Evolutionary conservation across 23 red algal genomes (phyloP), one percentile per base, ranked within the genome.

Genomic region (Agarophyton chilense): DNA sequence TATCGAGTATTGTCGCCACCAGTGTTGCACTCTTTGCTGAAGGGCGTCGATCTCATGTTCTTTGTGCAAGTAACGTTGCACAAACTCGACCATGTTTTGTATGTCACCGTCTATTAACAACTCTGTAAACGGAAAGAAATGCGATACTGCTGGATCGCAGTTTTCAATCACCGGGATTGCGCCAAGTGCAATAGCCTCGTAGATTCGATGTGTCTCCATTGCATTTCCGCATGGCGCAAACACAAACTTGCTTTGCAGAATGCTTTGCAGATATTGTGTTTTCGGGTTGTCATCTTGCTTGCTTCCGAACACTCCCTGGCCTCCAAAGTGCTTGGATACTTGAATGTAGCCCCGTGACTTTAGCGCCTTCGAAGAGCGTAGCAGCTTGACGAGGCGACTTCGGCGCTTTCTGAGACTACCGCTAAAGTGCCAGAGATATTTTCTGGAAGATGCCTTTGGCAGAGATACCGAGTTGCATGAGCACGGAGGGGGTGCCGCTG

Each of bases 151-250:
- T 18, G 12, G 50, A 3, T 81, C 52, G 33, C 77, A 81, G 52
- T 81, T 81, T 40, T 81, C 77, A 17, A 81, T 81, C 2, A 81
- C 51, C 4, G 79, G 56, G 32, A 66, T 83, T 1, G 79, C 49
- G 46, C 79, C 56, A 9, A 83, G 79, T 32, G 55, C 61, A 5
- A 83, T 11, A 22, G 79, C 79, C 45, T 83, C 79, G 39, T 83
- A 83, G 28, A 83, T 47, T 62, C 79, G 51, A 64, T 83, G 79
- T 21, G 79, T 83, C 22, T 83, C 79, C 79, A 83, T 83, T n/a
- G 61, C 79, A 83, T 83, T 83, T 65, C 79, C 79, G 39, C 79
- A 83, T 10, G 79, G 79, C 13, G 55, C 38, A 35, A 83, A 83
- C 4, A 83, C 79, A 46, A 83, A 83, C 40, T 65, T n/a, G 19